A percentile compares a stretch with the other conserved stretches of the same genome.
phyloP scores from a whole-genome alignment of 1,139 yeast species.

The Sugiyamaella grinbergsii region DNA sequence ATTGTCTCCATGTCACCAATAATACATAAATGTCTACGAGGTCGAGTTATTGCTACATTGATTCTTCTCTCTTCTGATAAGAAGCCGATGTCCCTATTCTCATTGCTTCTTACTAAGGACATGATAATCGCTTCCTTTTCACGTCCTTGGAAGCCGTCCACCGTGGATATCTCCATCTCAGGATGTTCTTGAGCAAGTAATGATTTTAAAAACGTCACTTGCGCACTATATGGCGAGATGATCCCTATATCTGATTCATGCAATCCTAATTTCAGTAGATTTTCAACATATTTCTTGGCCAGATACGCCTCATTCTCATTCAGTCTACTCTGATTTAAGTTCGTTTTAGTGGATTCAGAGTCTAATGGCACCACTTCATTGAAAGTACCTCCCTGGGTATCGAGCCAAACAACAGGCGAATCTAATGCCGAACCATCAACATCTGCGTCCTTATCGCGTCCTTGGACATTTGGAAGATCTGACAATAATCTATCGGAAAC shows the following conservation, averaged over 20 bases:
- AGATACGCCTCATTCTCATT: constrained; percentile 74
- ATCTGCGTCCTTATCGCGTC: constrained; percentile 46
- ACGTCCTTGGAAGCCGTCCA: constrained; percentile 92
- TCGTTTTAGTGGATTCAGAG: constrained; percentile 25
- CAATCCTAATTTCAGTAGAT: constrained; percentile 53
- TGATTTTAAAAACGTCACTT: constrained; percentile 63
- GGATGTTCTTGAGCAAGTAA: constrained; percentile 52
- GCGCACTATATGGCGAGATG: constrained; percentile 89
- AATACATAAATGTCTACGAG: constrained; percentile 80
- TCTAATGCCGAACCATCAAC: constrained; percentile 20
- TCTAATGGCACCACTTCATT: constrained; percentile 55
- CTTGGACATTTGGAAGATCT: constrained; percentile 59
- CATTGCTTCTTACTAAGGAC: constrained; percentile 80
- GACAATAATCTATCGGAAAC: constrained; percentile 56
- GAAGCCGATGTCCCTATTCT: constrained; percentile 68
- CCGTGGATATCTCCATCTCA: constrained; percentile 75
- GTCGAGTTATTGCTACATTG: constrained; percentile 91
- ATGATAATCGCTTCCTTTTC: constrained; percentile 84
- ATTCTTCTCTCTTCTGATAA: constrained; percentile 63
- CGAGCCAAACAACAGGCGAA: constrained; percentile 71
- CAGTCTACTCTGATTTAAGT: constrained; percentile 47
- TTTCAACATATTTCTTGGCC: constrained; percentile 57
- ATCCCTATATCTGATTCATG: constrained; percentile 61
- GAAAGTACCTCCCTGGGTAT: constrained; percentile 81
- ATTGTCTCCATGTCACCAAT: constrained; percentile 83